phyloP scores from a whole-genome alignment of 495 filamentous ascomycete genomes.

The Podospora fimiseda region DNA sequence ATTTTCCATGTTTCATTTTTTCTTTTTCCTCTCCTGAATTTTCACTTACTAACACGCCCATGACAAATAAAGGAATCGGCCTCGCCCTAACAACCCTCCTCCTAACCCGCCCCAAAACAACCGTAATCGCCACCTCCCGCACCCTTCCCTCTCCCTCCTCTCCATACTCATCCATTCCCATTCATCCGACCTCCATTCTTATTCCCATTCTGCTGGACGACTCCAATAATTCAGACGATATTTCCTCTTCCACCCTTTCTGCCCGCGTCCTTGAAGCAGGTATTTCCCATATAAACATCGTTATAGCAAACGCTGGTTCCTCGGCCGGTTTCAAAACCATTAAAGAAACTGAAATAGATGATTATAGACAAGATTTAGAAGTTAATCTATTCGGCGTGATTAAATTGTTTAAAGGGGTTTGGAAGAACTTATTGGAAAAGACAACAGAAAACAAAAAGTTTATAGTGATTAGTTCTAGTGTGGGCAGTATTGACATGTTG shows the following conservation, averaged over 20 bases:
- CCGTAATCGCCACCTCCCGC: constrained; percentile 44
- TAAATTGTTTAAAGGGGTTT: constrained; percentile 24
- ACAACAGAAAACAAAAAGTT: constrained; percentile 17
- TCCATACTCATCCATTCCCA: constrained; percentile 1
- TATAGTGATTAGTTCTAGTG: constrained; percentile 24
- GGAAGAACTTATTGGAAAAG: constrained; percentile 23
- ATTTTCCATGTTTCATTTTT: no score
- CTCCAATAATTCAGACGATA: constrained; percentile 7
- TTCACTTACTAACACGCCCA: no score
- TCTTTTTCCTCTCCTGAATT: no score
- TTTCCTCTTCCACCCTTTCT: constrained; percentile 24
- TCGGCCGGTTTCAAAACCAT: constrained; percentile 16
- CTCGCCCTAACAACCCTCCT: constrained; percentile 33
- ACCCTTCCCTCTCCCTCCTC: background rate
- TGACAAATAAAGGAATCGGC: constrained; percentile 41
- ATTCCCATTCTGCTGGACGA: constrained; percentile 29
- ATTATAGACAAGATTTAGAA: constrained; percentile 20
- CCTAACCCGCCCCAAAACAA: constrained; percentile 38
- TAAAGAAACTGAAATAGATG: constrained; percentile 7
- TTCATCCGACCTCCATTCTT: constrained; percentile 29
- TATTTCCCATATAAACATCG: constrained; percentile 40
- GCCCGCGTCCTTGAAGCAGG: constrained; percentile 16
- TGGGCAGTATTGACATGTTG: constrained; percentile 29
- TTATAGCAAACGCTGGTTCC: constrained; percentile 48
- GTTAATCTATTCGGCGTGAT: constrained; percentile 28